These are phyloP conservation scores for Diaporthe citriasiana DNA, from an alignment of 2,329 filamentous ascomycete species.

Conservation along the genomic window DNA sequence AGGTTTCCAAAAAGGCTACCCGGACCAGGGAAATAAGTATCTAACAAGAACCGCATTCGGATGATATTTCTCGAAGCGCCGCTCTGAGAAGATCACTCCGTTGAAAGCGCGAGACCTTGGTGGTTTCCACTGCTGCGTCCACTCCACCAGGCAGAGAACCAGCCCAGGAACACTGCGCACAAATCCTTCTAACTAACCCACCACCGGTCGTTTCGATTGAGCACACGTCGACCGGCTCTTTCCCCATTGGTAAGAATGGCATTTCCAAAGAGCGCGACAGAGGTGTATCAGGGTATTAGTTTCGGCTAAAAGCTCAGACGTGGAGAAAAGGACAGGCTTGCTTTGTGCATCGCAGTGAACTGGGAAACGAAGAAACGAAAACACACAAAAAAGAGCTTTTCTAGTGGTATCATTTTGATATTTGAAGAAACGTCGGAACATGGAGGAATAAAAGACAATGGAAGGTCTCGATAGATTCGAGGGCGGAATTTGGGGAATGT, in stretches of 20 bases:
- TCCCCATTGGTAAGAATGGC: slow-evolving; percentile 15
- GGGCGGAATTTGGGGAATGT: slow-evolving; percentile 33
- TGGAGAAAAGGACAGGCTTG: slow-evolving; percentile 34
- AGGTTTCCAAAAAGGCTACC: slow-evolving; percentile 18
- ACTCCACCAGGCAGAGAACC: neutral
- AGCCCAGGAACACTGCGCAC: slow-evolving; percentile 5
- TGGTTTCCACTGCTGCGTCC: neutral
- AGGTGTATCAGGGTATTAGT: slow-evolving; percentile 31
- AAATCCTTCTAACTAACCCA: slow-evolving; percentile 44
- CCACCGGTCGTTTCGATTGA: neutral
- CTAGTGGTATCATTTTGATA: slow-evolving; percentile 50
- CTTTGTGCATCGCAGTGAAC: slow-evolving; percentile 26
- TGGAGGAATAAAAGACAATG: slow-evolving; percentile 36
- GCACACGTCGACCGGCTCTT: slow-evolving; percentile 9
- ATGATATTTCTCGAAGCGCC: slow-evolving; percentile 13
- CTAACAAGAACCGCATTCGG: slow-evolving; percentile 7
- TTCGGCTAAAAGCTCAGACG: slow-evolving; percentile 33
- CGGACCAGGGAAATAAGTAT: slow-evolving; percentile 5
- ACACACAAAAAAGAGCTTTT: slow-evolving; percentile 42
- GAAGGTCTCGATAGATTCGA: slow-evolving; percentile 32
- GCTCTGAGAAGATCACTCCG: slow-evolving; percentile 20
- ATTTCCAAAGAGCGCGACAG: slow-evolving; percentile 2
- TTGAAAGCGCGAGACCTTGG: neutral
- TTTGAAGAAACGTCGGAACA: slow-evolving; percentile 31
- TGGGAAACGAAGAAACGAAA: slow-evolving; percentile 6